Percentiles rank a stretch among this genome's conserved stretches.
phyloP scores from a whole-genome alignment of 805 yeast species.

The Dipodascus albidus region DNA sequence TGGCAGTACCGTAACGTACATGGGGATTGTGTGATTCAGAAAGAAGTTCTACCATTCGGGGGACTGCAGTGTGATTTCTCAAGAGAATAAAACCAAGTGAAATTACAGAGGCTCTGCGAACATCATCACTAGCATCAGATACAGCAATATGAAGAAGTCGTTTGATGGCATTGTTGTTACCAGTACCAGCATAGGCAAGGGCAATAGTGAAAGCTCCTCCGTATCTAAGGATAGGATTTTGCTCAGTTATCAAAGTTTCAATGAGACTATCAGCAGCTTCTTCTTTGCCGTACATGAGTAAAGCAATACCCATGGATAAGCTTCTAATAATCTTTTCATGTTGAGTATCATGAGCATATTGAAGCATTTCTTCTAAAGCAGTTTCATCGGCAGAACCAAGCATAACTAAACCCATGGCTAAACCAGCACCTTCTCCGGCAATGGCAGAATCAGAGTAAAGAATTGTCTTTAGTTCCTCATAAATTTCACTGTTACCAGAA shows the following conservation, averaged over 20 bases:
- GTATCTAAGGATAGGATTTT: conserved; percentile 76
- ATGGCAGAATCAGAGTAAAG: conserved; percentile 84
- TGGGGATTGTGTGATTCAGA: conserved; percentile 96
- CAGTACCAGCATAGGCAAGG: conserved; percentile 94
- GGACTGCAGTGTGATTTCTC: conserved; percentile 86
- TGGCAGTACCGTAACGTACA: conserved; percentile 94
- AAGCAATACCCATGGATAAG: conserved; percentile 79
- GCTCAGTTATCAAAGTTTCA: conserved; percentile 54
- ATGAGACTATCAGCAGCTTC: conserved; percentile 64
- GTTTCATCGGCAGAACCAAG: conserved; percentile 72
- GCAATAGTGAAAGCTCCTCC: conserved; percentile 95
- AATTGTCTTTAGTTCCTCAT: conserved; percentile 73
- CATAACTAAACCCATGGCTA: conserved; percentile 93
- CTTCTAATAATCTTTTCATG: conserved; percentile 94
- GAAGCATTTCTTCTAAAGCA: conserved; percentile 68
- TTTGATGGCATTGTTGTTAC: conserved; percentile 78
- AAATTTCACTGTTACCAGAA: conserved; percentile 57
- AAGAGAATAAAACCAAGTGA: conserved; percentile 83
- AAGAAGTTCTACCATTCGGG: conserved; percentile 85
- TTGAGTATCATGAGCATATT: conserved; percentile 88
- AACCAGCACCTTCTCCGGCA: conserved; percentile 93
- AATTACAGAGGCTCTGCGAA: conserved; percentile 90
- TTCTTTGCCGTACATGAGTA: conserved; percentile 78
- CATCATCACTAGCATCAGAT: conserved; percentile 92
- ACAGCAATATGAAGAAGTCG: conserved; percentile 86